Base-by-base conservation (phyloP, 768 basidiomycete genomes). In the Termitomyces sp. region DNA sequence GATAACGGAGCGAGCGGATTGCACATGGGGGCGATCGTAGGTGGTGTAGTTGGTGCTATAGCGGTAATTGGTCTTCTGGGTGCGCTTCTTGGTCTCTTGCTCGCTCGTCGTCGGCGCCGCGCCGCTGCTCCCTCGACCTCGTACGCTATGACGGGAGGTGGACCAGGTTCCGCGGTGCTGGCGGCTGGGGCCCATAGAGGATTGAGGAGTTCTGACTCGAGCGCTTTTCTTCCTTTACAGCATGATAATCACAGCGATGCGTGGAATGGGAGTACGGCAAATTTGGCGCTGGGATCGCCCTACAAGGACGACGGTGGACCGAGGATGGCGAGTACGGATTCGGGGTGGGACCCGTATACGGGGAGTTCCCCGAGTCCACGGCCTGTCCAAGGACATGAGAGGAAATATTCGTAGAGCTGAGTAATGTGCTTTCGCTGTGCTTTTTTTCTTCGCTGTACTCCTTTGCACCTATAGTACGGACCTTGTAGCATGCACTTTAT, bases 191-290 rank as follows among this genome's bases (percentile, higher is more conserved):
- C 63, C 42, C 64, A 55, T 23, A 62, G 69, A 28, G 76, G 68
- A 54, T 62, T 67, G 54, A 72, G 83, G 41, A 70, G 70, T 70
- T 84, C 85, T 60, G 82, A 86, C 71, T 83, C 85, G 63, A 85
- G 84, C 60, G 80, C 86, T 37, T 89, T 89, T 64, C 73, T 86
- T 51, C 87, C 88, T n/a, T 68, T 90, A 63, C 80, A 82, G 61
- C 85, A 85, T 66, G 80, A 79, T 54, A 84, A 82, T 64, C 62
- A 73, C 54, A 82, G 78, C 62, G 76, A 74, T 62, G 75, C 78
- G 48, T 86, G 84, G 84, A 82, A 82, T 61, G 73, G 75, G 47
- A 87, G 84, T 66, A 75, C 67, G 19, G 66, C 68, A 37, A 79
- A 75, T 63, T 66, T 86, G 61, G 68, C 71, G 38, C 63, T 71